A percentile compares a stretch with the other conserved stretches of the same genome.
phyloP scores from a whole-genome alignment of 148 eudicot species.

The Heliamphora exappendiculata region DNA sequence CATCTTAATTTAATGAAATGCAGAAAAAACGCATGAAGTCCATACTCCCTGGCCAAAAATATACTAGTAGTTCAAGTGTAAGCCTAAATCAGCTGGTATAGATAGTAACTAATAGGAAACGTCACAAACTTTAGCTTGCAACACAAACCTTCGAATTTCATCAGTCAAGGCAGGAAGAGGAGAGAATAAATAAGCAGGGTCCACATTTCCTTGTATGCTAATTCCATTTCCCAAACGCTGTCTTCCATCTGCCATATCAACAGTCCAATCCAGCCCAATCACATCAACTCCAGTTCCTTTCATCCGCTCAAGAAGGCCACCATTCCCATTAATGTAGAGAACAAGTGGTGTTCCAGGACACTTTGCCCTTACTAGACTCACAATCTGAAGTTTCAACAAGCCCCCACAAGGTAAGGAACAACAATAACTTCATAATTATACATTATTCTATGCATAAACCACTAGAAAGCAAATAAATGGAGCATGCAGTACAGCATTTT shows the following conservation, averaged over 20 bases:
- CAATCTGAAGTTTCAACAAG: constrained; percentile 47
- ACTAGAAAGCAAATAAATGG: not conserved
- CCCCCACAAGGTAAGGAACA: not conserved
- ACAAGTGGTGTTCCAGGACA: constrained; percentile 91
- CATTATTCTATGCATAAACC: not conserved
- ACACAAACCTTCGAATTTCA: constrained; percentile 79
- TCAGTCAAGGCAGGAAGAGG: constrained; percentile 76
- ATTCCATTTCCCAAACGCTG: constrained; percentile 64
- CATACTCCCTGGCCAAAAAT: not conserved
- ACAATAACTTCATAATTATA: not conserved
- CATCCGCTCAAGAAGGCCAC: constrained; percentile 91
- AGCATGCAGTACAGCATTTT: not conserved
- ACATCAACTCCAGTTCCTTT: constrained; percentile 87
- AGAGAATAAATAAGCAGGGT: constrained; percentile 77
- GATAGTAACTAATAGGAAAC: not conserved
- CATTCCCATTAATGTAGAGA: constrained; percentile 92
- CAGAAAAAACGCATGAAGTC: not conserved
- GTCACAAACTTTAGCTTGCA: not conserved
- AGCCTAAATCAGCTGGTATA: not conserved
- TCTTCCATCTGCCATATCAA: constrained; percentile 98
- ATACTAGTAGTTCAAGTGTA: not conserved
- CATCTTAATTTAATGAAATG: not conserved
- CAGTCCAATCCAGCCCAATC: constrained; percentile 96
- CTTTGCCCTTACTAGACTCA: constrained; percentile 47
- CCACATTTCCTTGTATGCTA: constrained; percentile 90